Evolutionary conservation across 352 stramenopile species (phyloP).

Genomic region (Phytophthora crassamura): DNA sequence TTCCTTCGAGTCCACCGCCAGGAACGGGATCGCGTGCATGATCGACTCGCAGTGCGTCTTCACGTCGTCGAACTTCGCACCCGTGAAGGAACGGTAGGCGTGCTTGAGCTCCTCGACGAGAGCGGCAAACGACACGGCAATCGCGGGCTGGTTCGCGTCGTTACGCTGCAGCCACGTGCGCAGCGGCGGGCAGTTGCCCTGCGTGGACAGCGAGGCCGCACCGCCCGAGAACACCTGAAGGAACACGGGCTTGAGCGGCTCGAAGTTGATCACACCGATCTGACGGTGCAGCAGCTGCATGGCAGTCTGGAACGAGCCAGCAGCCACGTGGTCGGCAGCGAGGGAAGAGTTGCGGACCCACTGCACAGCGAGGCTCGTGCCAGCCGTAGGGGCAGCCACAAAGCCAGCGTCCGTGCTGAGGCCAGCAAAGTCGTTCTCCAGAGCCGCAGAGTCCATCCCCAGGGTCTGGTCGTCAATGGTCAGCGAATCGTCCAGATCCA

Average conservation of each 20-base stretch:
- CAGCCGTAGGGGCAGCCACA: slow-evolving; percentile 90
- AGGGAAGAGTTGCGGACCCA: slow-evolving; percentile 98
- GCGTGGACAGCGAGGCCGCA: slow-evolving; percentile 81
- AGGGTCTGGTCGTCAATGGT: slow-evolving; percentile 55
- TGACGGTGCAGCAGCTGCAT: slow-evolving; percentile 99
- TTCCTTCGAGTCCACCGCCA: slow-evolving; percentile 93
- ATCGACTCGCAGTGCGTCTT: slow-evolving; percentile 93
- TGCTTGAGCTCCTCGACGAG: slow-evolving; percentile 95
- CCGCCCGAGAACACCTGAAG: slow-evolving; percentile 86
- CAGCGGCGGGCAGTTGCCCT: slow-evolving; percentile 82
- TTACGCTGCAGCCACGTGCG: slow-evolving; percentile 88
- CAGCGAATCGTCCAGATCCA: slow-evolving; percentile 85
- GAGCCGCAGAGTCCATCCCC: slow-evolving; percentile 47
- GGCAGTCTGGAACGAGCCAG: slow-evolving; percentile 95
- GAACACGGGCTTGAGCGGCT: slow-evolving; percentile 93
- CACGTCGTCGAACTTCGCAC: slow-evolving; percentile 98
- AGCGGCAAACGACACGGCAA: slow-evolving; percentile 89
- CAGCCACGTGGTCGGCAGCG: slow-evolving; percentile 97
- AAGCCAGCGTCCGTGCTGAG: slow-evolving; percentile 70
- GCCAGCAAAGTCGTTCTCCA: slow-evolving; percentile 65
- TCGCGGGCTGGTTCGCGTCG: slow-evolving; percentile 86
- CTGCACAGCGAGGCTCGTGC: slow-evolving; percentile 86
- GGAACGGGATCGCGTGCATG: slow-evolving; percentile 95
- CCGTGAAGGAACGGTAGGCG: slow-evolving; percentile 97
- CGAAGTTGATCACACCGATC: slow-evolving; percentile 98